These are phyloP conservation scores for Bryoglossum gracile DNA, from an alignment of 495 filamentous ascomycete genomes.

Conservation along the genomic window DNA sequence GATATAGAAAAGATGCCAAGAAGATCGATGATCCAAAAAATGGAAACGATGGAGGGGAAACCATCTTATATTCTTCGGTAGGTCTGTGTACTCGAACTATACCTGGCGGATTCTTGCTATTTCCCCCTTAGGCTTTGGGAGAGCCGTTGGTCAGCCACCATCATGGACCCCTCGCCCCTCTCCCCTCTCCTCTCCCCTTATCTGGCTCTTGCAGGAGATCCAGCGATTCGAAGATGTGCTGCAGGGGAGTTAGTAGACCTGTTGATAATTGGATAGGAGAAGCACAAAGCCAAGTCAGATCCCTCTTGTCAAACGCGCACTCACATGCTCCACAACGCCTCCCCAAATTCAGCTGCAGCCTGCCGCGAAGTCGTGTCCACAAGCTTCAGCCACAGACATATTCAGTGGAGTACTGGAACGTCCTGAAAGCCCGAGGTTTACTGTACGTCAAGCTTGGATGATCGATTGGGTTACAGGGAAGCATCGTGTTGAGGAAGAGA, in stretches of 20 bases:
- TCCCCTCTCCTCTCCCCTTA: background rate
- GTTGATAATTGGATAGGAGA: slow-evolving; percentile 7
- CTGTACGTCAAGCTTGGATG: slow-evolving; percentile 13
- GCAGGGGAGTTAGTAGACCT: slow-evolving; percentile 5
- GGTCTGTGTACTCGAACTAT: too few relatives aligned
- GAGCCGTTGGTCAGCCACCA: slow-evolving; percentile 14
- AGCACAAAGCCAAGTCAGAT: slow-evolving; percentile 5
- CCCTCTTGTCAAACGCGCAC: slow-evolving; percentile 15
- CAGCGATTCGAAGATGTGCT: slow-evolving; percentile 5
- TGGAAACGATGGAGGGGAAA: slow-evolving; percentile 2
- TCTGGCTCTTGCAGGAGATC: slow-evolving; percentile 12
- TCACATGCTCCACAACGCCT: slow-evolving; percentile 1
- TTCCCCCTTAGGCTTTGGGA: background rate
- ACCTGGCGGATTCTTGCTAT: slow-evolving; percentile 1
- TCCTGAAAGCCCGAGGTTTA: background rate
- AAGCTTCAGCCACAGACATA: background rate
- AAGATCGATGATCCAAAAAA: slow-evolving; percentile 8
- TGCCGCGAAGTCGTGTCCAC: background rate
- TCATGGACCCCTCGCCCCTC: too few relatives aligned
- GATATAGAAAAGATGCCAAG: slow-evolving; percentile 11
- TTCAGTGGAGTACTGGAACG: slow-evolving; percentile 17
- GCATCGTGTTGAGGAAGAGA: slow-evolving; percentile 2
- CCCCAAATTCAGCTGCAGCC: background rate
- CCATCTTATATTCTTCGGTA: slow-evolving; percentile 20
- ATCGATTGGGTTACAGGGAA: slow-evolving; percentile 16